Conservation (phyloP, 1,139 yeast species). For the Saccharomyces hybrid region DNA sequence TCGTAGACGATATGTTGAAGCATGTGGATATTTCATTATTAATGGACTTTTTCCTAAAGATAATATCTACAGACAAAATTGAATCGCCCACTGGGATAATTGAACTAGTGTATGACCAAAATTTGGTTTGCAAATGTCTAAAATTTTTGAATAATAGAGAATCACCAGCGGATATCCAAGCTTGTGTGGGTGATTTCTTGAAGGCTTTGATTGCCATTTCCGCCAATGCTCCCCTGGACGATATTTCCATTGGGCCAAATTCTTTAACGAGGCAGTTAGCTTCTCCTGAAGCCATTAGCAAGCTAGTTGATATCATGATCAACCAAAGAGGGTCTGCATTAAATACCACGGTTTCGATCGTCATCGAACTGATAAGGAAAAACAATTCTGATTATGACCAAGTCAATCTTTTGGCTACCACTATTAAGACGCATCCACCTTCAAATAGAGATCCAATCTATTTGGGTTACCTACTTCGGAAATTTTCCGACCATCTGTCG, state of each 20-base stretch:
- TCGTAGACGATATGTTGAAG: conserved; percentile 47
- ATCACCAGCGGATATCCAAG: conserved; percentile 56
- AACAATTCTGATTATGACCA: conserved; percentile 94
- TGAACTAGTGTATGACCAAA: conserved; percentile 46
- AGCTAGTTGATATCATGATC: conserved; percentile 66
- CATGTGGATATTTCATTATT: conserved; percentile 54
- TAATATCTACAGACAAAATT: conserved; percentile 56
- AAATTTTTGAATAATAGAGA: conserved; percentile 43
- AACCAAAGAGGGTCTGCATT: conserved; percentile 75
- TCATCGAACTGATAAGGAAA: conserved; percentile 88
- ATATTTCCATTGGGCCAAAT: conserved; percentile 91
- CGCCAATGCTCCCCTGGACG: conserved; percentile 58
- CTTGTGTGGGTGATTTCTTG: conserved; percentile 89
- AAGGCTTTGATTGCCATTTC: conserved; percentile 90
- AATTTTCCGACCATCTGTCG: conserved; percentile 28
- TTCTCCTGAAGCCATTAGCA: conserved; percentile 53
- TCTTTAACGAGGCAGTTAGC: conserved; percentile 84
- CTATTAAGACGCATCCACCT: conserved; percentile 81
- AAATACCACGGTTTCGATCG: conserved; percentile 90
- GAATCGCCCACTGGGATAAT: conserved; percentile 59
- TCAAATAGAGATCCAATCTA: conserved; percentile 75
- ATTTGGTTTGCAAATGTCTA: conserved; percentile 43
- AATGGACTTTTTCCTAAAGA: conserved; percentile 62
- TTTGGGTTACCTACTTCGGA: conserved; percentile 33
- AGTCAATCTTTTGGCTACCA: conserved; percentile 75